phyloP scores from a whole-genome alignment of 768 basidiomycete genomes.

The Lactarius akahatsu region DNA sequence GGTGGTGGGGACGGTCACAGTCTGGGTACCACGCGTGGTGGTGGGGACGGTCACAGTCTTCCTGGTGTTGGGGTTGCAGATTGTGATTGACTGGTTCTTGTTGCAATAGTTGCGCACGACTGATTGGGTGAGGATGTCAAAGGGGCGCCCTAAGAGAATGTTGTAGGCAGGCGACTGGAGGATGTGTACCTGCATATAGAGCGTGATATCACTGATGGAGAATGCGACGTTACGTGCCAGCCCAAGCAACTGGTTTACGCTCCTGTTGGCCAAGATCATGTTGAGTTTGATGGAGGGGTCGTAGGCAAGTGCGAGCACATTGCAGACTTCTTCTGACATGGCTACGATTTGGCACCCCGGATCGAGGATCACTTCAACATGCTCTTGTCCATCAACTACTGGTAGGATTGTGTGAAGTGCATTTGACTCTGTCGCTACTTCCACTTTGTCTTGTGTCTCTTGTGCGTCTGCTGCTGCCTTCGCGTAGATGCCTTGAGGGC shows the following conservation, averaged over 20 bases:
- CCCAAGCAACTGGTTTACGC: not conserved
- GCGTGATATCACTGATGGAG: not conserved
- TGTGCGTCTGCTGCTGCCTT: no score
- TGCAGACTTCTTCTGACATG: slow-evolving; percentile 31
- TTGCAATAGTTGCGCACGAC: not conserved
- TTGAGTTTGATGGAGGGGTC: no score
- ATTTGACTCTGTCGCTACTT: no score
- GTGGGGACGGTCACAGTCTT: not conserved
- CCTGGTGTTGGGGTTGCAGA: not conserved
- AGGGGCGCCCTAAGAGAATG: not conserved
- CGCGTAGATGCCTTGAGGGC: no score
- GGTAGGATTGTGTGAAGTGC: slow-evolving; percentile 12
- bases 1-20: not conserved
- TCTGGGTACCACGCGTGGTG: not conserved
- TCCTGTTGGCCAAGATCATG: not conserved
- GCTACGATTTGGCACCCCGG: slow-evolving; percentile 31
- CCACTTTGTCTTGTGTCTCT: no score
- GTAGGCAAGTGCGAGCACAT: slow-evolving; percentile 16
- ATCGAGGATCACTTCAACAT: slow-evolving; percentile 30
- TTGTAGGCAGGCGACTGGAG: not conserved
- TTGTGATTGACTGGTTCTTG: not conserved
- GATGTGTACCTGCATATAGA: not conserved
- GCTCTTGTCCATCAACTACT: slow-evolving; percentile 16
- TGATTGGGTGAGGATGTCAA: not conserved
- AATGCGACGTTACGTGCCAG: not conserved